phyloP scores from a whole-genome alignment of 2,329 filamentous ascomycete genomes.

The Neodidymelliopsis sp. region DNA sequence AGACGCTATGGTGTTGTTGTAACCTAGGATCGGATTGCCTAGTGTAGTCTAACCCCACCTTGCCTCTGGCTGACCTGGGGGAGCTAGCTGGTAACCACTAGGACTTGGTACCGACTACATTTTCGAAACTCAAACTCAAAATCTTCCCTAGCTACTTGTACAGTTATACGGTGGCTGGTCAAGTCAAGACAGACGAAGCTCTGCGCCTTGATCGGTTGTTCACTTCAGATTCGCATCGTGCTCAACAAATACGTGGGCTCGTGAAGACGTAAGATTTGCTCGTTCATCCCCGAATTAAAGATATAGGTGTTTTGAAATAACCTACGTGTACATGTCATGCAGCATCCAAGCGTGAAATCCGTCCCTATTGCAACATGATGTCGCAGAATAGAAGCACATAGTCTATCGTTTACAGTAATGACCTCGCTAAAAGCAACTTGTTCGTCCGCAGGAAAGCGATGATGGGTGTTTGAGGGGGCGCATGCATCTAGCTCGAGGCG shows the following conservation, averaged over 20 bases:
- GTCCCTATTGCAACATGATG: conserved; percentile 22
- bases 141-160: no score
- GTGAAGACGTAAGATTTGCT: background rate
- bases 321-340: conserved; percentile 31
- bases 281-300: conserved; percentile 10
- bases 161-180: background rate
- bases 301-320: conserved; percentile 7
- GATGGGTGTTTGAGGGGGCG: conserved; percentile 5
- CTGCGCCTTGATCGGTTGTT: background rate
- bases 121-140: no score
- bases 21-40: conserved; percentile 13
- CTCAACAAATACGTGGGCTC: background rate
- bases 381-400: conserved; percentile 24
- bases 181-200: no score
- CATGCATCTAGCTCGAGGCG: conserved; percentile 32
- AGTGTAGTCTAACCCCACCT: conserved; percentile 14
- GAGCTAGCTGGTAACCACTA: conserved; percentile 8
- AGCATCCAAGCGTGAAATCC: conserved; percentile 23
- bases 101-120: background rate
- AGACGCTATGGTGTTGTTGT: conserved; percentile 1
- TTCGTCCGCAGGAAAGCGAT: conserved; percentile 14
- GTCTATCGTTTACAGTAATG: conserved; percentile 33
- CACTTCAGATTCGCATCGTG: background rate
- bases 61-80: background rate
- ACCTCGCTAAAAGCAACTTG: conserved; percentile 23